Percentiles rank a stretch among this genome's conserved stretches.
Evolutionary conservation across 2,329 filamentous ascomycete species (phyloP).

Genomic region (Fusarium subtropicale): DNA sequence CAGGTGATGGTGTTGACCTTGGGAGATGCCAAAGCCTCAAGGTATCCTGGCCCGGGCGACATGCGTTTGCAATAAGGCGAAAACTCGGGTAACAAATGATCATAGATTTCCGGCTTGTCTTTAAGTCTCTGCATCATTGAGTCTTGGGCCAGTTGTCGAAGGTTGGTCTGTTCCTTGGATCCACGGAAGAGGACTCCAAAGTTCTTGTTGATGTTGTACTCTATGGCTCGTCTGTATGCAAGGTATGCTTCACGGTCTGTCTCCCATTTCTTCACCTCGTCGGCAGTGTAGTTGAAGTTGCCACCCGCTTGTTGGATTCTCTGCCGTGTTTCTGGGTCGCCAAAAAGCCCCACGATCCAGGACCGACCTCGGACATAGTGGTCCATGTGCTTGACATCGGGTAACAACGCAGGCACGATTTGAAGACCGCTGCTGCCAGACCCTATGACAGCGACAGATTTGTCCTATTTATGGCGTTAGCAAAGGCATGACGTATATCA

Average conservation of each 20-base stretch:
- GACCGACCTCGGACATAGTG: slow-evolving; percentile 16
- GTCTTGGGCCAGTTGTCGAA: neutral
- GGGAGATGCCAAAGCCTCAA: slow-evolving; percentile 10
- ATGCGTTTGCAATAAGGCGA: slow-evolving; percentile 21
- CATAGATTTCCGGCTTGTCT: slow-evolving; percentile 6
- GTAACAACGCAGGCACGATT: slow-evolving; percentile 11
- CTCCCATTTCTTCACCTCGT: slow-evolving; percentile 6
- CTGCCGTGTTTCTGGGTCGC: slow-evolving; percentile 7
- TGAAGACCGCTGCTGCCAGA: slow-evolving; percentile 18
- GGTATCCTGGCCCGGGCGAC: slow-evolving; percentile 19
- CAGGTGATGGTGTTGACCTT: slow-evolving; percentile 16
- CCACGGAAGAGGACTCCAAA: slow-evolving; percentile 11
- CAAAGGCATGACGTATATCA: rapidly evolving
- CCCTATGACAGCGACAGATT: slow-evolving; percentile 15
- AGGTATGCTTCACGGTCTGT: slow-evolving; percentile 14
- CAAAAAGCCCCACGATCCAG: slow-evolving; percentile 16
- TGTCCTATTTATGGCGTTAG: neutral
- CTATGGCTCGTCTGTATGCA: slow-evolving; percentile 6
- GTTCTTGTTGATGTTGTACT: slow-evolving; percentile 25
- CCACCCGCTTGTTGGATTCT: slow-evolving; percentile 14
- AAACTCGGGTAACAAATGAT: slow-evolving; percentile 7
- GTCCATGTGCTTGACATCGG: slow-evolving; percentile 19
- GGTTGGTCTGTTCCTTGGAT: neutral
- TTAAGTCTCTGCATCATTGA: slow-evolving; percentile 8
- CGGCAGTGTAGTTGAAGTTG: neutral